phyloP scores from a whole-genome alignment of 768 basidiomycete genomes.

The Glaciozyma antarctica region DNA sequence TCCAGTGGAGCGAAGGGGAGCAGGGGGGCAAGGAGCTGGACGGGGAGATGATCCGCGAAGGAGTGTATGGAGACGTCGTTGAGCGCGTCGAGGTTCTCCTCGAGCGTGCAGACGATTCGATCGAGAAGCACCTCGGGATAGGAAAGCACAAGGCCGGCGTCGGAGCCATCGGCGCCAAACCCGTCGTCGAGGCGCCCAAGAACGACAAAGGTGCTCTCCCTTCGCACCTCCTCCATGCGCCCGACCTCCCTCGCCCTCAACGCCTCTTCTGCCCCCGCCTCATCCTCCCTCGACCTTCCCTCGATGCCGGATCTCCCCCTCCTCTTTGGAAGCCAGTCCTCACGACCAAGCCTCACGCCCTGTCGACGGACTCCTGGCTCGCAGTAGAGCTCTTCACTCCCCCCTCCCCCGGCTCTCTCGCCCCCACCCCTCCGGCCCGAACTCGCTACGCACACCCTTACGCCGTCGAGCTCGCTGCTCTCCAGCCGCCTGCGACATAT shows the following conservation, averaged over 20 bases:
- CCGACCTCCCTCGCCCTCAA: constrained; percentile 73
- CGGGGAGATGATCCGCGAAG: constrained; percentile 59
- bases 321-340: constrained; percentile 61
- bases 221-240: constrained; percentile 55
- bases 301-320: constrained; percentile 19
- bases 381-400: constrained; percentile 49
- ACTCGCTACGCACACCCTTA: constrained; percentile 27
- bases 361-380: constrained; percentile 45
- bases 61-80: constrained; percentile 66
- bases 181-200: constrained; percentile 26
- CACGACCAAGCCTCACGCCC: constrained; percentile 27
- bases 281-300: constrained; percentile 13
- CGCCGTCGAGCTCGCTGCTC: constrained; percentile 17
- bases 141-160: constrained; percentile 45
- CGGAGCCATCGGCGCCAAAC: constrained; percentile 15
- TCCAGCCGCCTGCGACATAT: constrained; percentile 5
- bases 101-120: constrained; percentile 71
- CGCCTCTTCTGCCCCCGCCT: constrained; percentile 52
- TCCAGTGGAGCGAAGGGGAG: constrained; percentile 47
- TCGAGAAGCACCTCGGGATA: constrained; percentile 68
- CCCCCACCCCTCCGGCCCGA: constrained; percentile 5
- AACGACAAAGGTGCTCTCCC: constrained; percentile 11
- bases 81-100: constrained; percentile 74
- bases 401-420: constrained; percentile 1
- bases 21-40: constrained; percentile 48